Percentiles rank a stretch among this genome's conserved stretches.
Evolutionary conservation across 2,329 filamentous ascomycete genomes (phyloP).

Genomic region (Fusarium siculi): DNA sequence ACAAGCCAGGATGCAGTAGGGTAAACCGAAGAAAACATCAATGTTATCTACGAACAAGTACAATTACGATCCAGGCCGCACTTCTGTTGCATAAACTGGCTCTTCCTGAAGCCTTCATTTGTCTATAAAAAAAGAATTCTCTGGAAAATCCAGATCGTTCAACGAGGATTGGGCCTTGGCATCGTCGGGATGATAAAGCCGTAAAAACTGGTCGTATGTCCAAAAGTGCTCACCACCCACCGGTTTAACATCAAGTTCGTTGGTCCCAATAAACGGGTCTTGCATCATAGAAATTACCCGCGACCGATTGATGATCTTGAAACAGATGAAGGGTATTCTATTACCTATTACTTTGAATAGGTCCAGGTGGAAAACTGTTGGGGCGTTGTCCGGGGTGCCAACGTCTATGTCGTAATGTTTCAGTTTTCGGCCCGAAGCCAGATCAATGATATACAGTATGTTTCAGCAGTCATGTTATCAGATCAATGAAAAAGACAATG

Average conservation of each 20-base stretch:
- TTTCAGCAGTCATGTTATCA: fast-evolving
- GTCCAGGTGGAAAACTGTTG: background rate
- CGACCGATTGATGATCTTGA: no score
- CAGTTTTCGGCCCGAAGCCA: fast-evolving
- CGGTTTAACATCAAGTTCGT: fast-evolving
- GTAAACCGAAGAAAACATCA: background rate
- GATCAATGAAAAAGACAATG: no score
- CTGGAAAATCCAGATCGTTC: fast-evolving
- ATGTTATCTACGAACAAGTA: fast-evolving
- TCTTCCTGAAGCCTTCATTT: background rate
- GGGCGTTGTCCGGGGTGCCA: fast-evolving
- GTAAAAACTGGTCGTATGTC: no score
- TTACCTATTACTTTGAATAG: background rate
- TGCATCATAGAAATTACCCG: background rate
- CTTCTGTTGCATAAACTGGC: fast-evolving
- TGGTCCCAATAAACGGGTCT: fast-evolving
- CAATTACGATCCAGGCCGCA: fast-evolving
- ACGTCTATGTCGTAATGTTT: background rate
- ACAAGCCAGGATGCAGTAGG: fast-evolving
- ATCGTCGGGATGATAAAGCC: background rate
- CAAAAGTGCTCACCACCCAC: background rate
- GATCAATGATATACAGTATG: background rate
- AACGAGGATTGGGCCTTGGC: background rate
- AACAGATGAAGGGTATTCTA: no score
- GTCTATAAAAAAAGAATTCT: fast-evolving